These are phyloP conservation scores for Ramularia endophylla DNA, from an alignment of 2,329 filamentous ascomycete species.

Conservation along the genomic window DNA sequence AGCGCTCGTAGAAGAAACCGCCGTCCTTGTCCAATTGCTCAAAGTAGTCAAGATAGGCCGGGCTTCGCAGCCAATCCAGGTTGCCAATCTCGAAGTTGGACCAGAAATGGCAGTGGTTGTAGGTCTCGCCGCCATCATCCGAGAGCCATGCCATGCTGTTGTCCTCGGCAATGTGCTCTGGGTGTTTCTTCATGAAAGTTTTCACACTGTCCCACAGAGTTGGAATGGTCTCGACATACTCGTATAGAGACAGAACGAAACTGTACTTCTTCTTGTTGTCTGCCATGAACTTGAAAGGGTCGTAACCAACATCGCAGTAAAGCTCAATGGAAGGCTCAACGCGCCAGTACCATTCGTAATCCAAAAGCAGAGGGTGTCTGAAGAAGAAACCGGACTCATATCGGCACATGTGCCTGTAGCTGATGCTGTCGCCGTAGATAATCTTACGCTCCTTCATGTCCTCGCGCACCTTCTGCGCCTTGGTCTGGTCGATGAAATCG, in stretches of 20 bases:
- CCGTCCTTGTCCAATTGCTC: slow-evolving; percentile 80
- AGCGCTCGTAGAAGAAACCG: slow-evolving; percentile 98
- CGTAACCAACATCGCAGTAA: slow-evolving; percentile 91
- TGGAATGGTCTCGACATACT: slow-evolving; percentile 93
- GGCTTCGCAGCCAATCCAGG: slow-evolving; percentile 85
- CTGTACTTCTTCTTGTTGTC: slow-evolving; percentile 98
- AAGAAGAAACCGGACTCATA: slow-evolving; percentile 99
- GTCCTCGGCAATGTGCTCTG: slow-evolving; percentile 74
- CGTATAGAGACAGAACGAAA: slow-evolving; percentile 91
- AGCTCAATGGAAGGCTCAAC: slow-evolving; percentile 96
- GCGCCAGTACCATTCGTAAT: slow-evolving; percentile 99
- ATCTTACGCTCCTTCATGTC: slow-evolving; percentile 94
- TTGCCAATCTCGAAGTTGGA: slow-evolving; percentile 98
- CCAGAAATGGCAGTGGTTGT: slow-evolving; percentile 99
- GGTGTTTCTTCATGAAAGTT: slow-evolving; percentile 86
- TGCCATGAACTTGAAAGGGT: slow-evolving; percentile 94
- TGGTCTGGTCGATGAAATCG: slow-evolving; percentile 90
- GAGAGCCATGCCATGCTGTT: slow-evolving; percentile 91
- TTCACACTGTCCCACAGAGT: slow-evolving; percentile 94
- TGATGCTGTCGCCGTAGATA: slow-evolving; percentile 95
- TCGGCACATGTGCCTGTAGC: slow-evolving; percentile 98
- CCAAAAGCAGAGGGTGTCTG: slow-evolving; percentile 83
- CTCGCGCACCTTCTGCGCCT: slow-evolving; percentile 81
- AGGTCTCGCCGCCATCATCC: slow-evolving; percentile 83
- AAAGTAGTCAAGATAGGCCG: slow-evolving; percentile 88